Evolutionary conservation across 2,329 filamentous ascomycete species (phyloP).

Genomic region (Neonectria hederae): DNA sequence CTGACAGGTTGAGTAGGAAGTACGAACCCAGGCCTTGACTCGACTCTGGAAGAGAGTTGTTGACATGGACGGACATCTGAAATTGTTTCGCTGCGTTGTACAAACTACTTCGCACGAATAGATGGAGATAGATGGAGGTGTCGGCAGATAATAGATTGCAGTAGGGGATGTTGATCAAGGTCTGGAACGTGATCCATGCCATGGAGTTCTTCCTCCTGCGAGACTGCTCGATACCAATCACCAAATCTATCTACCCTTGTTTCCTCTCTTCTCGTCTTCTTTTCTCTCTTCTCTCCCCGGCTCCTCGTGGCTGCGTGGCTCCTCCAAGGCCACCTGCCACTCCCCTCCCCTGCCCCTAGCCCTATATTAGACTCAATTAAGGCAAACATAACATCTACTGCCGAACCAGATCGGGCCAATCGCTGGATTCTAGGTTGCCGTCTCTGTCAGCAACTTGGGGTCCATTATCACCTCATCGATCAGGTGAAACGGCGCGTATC

Average conservation of each 20-base stretch:
- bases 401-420: conserved; percentile 24
- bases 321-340: neutral
- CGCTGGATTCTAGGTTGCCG: neutral
- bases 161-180: neutral
- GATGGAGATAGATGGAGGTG: conserved; percentile 3
- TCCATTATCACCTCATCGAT: conserved; percentile 21
- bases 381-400: conserved; percentile 10
- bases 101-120: neutral
- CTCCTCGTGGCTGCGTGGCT: neutral
- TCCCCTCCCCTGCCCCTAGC: conserved; percentile 5
- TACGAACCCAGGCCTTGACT: too few species aligned
- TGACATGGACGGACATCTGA: neutral
- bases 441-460: conserved; percentile 13
- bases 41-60: neutral
- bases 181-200: conserved; percentile 1
- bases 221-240: neutral
- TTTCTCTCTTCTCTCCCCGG: neutral
- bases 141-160: conserved; percentile 18
- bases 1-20: neutral
- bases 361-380: conserved; percentile 16
- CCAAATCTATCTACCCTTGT: neutral
- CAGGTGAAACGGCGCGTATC: conserved; percentile 10
- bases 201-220: neutral
- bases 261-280: conserved; percentile 13
- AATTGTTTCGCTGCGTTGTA: neutral